Evolutionary conservation across 768 basidiomycete species (phyloP).

Genomic region (Sarcodon sp.): DNA sequence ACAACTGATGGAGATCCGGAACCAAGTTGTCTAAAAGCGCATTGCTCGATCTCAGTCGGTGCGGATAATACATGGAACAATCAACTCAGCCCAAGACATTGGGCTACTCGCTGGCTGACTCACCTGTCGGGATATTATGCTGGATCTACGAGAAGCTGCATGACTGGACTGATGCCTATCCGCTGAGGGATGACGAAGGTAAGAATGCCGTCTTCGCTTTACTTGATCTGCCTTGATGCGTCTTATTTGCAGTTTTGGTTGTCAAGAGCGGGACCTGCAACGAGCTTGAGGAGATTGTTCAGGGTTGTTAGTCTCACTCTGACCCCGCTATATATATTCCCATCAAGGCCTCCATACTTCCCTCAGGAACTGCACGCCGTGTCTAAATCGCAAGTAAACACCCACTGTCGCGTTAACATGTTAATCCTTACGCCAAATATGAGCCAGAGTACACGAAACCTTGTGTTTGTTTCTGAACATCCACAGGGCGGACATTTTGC

Average conservation of each 20-base stretch:
- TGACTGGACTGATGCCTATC: conserved; percentile 27
- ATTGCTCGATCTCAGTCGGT: conserved; percentile 11
- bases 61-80: conserved; percentile 24
- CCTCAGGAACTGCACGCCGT: conserved; percentile 12
- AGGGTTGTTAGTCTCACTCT: background rate
- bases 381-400: conserved; percentile 10
- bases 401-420: too few species aligned
- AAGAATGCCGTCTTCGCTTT: background rate
- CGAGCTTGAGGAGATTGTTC: conserved; percentile 29
- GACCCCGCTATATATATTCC: conserved; percentile 7
- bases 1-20: conserved; percentile 16
- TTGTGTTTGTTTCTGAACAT: conserved; percentile 15
- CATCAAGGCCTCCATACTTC: conserved; percentile 17
- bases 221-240: background rate
- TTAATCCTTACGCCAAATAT: conserved; percentile 2
- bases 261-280: conserved; percentile 43
- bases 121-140: conserved; percentile 29
- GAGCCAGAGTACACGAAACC: conserved; percentile 11
- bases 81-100: conserved; percentile 17
- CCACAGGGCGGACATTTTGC: conserved; percentile 16
- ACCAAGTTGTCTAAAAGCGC: conserved; percentile 13
- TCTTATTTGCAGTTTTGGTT: conserved; percentile 34
- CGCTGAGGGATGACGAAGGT: conserved; percentile 45
- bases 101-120: conserved; percentile 41
- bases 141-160: conserved; percentile 20